A percentile compares a stretch with the other conserved stretches of the same genome.
These are phyloP conservation scores for Pinus albicaulis DNA, from an alignment of 75 land plant genomes.

Conservation along the genomic window DNA sequence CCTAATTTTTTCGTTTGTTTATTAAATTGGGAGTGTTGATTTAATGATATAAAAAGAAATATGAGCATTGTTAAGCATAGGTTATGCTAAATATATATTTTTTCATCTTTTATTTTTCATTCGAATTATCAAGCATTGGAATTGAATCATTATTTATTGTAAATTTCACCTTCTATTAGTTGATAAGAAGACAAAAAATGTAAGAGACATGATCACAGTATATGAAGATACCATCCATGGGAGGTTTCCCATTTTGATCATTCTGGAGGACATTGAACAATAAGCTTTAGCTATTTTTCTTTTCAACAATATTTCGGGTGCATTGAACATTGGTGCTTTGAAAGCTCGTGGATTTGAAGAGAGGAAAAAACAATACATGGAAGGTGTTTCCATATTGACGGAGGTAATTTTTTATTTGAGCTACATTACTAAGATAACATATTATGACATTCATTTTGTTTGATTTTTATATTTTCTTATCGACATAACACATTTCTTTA, in stretches of 20 bases:
- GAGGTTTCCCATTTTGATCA: slow-evolving; percentile 65
- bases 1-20: not conserved
- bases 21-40: too few species aligned
- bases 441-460: too few species aligned
- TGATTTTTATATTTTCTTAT: too few species aligned
- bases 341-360: slow-evolving; percentile 94
- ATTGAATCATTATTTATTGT: not conserved
- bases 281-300: slow-evolving; percentile 79
- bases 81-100: not conserved
- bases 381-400: slow-evolving; percentile 84
- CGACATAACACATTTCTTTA: too few species aligned
- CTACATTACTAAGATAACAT: not conserved
- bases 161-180: slow-evolving; percentile 71
- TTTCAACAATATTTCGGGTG: slow-evolving; percentile 72
- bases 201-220: slow-evolving; percentile 75
- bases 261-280: slow-evolving; percentile 84
- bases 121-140: not conserved
- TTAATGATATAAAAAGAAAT: not conserved
- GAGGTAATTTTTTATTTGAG: slow-evolving; percentile 38
- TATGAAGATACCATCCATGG: slow-evolving; percentile 80
- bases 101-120: not conserved
- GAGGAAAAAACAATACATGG: slow-evolving; percentile 77
- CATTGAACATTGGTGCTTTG: slow-evolving; percentile 73
- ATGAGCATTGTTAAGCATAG: too few species aligned
- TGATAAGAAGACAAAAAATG: slow-evolving; percentile 75